These are phyloP conservation scores for Exophiala aquamarina DNA, from an alignment of 2,329 filamentous ascomycete genomes.

Conservation along the genomic window DNA sequence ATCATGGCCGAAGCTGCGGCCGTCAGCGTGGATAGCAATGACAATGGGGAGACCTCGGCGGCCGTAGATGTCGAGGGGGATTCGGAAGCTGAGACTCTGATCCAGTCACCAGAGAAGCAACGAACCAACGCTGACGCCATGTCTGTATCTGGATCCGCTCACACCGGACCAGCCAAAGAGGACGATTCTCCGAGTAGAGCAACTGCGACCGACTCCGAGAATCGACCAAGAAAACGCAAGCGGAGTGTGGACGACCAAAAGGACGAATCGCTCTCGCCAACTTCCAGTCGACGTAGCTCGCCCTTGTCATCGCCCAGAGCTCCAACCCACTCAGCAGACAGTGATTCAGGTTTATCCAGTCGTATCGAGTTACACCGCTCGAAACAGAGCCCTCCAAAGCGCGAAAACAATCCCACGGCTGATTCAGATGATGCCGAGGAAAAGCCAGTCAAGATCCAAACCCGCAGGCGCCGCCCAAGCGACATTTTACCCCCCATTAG, in stretches of 20 bases:
- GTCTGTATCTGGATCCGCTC: constrained; percentile 15
- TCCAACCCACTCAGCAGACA: constrained; percentile 22
- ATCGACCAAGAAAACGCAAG: constrained; percentile 28
- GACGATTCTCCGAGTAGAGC: constrained; percentile 11
- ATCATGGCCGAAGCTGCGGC: constrained; percentile 27
- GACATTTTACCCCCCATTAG: constrained; percentile 22
- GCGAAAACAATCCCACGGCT: constrained; percentile 4
- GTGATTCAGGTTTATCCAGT: constrained; percentile 25
- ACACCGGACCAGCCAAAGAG: constrained; percentile 6
- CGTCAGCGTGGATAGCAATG: too few relatives aligned
- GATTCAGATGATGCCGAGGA: constrained; percentile 16
- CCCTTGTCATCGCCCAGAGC: constrained; percentile 27
- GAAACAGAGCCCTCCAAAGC: constrained; percentile 1
- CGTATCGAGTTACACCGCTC: constrained; percentile 14
- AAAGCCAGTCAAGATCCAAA: constrained; percentile 15
- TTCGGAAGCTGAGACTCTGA: constrained; percentile 51
- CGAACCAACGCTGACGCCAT: constrained; percentile 33
- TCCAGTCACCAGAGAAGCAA: constrained; percentile 50
- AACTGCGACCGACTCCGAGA: constrained; percentile 21
- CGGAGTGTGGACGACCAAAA: constrained; percentile 20
- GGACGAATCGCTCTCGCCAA: constrained; percentile 14
- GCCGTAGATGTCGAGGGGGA: constrained; percentile 36
- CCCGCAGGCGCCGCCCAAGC: constrained; percentile 25
- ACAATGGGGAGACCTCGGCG: constrained; percentile 20
- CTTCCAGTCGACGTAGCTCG: constrained; percentile 28